Evolutionary conservation across 768 basidiomycete genomes (phyloP).

Genomic region (Floccularia luteovirens): DNA sequence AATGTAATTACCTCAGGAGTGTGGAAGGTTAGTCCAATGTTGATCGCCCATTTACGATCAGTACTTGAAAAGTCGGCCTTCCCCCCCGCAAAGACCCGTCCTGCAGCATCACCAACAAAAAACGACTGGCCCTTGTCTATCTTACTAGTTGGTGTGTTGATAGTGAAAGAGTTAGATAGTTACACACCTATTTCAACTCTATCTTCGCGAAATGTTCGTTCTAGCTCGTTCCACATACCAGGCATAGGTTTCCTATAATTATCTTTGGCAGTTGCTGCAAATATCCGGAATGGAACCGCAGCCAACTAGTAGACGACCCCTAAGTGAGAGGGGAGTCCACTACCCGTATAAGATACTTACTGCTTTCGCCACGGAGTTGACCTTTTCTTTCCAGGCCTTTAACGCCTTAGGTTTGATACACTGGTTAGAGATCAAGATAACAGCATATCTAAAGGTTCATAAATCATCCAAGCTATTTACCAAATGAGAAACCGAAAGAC

Average conservation of each 20-base stretch:
- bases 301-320: constrained; percentile 1
- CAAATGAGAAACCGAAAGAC: constrained; percentile 10
- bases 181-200: constrained; percentile 57
- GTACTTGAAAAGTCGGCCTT: constrained; percentile 69
- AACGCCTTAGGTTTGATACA: constrained; percentile 37
- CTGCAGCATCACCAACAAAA: constrained; percentile 89
- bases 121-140: constrained; percentile 62
- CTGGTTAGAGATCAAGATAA: constrained; percentile 84
- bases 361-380: constrained; percentile 56
- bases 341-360: constrained; percentile 24
- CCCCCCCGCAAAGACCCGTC: constrained; percentile 39
- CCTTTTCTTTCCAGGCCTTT: constrained; percentile 71
- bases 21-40: constrained; percentile 62
- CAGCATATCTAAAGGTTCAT: constrained; percentile 41
- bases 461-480: not conserved
- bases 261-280: constrained; percentile 74
- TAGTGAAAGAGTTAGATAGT: not conserved
- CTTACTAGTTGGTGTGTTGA: not conserved
- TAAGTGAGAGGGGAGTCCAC: not conserved
- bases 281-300: constrained; percentile 54
- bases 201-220: constrained; percentile 49
- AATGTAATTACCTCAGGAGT: constrained; percentile 68
- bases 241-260: constrained; percentile 80
- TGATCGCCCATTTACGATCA: constrained; percentile 82
- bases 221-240: constrained; percentile 78